Conservation (phyloP, 441 rosid genomes). For the Rhodomyrtus psidioides region DNA sequence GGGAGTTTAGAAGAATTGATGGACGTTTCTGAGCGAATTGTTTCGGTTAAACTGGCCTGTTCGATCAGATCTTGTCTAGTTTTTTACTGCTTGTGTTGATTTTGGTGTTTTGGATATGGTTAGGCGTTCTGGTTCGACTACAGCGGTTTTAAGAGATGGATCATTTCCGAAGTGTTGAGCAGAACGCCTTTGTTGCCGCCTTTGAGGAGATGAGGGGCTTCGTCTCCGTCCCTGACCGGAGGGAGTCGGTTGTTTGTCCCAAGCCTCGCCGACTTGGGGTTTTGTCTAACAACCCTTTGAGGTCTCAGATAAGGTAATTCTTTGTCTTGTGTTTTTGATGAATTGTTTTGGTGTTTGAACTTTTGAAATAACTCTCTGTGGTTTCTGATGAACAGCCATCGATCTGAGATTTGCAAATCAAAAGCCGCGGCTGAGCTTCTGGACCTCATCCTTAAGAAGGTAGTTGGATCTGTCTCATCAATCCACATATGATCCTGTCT, state of each 20-base stretch:
- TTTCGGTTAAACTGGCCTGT: neutral
- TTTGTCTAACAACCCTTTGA: slow-evolving; percentile 1
- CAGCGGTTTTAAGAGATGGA: neutral
- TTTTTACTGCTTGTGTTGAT: neutral
- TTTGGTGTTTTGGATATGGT: neutral
- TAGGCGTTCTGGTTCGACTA: neutral
- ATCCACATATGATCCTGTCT: neutral
- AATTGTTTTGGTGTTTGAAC: neutral
- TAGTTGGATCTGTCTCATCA: neutral
- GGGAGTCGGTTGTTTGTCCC: slow-evolving; percentile 28
- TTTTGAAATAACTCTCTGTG: neutral
- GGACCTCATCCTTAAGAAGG: slow-evolving; percentile 29
- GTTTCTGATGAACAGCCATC: slow-evolving; percentile 14
- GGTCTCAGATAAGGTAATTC: slow-evolving; percentile 19
- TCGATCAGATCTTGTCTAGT: neutral
- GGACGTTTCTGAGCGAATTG: neutral
- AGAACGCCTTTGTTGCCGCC: slow-evolving; percentile 14
- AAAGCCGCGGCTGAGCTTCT: slow-evolving; percentile 25
- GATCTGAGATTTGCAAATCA: slow-evolving; percentile 15
- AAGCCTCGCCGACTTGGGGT: slow-evolving; percentile 27
- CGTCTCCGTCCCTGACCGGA: slow-evolving; percentile 3
- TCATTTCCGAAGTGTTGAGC: slow-evolving; percentile 10
- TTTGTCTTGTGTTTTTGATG: neutral
- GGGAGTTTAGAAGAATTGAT: neutral
- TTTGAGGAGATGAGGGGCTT: slow-evolving; percentile 9